phyloP scores from a whole-genome alignment of 805 yeast genomes.

The Spathaspora passalidarum region DNA sequence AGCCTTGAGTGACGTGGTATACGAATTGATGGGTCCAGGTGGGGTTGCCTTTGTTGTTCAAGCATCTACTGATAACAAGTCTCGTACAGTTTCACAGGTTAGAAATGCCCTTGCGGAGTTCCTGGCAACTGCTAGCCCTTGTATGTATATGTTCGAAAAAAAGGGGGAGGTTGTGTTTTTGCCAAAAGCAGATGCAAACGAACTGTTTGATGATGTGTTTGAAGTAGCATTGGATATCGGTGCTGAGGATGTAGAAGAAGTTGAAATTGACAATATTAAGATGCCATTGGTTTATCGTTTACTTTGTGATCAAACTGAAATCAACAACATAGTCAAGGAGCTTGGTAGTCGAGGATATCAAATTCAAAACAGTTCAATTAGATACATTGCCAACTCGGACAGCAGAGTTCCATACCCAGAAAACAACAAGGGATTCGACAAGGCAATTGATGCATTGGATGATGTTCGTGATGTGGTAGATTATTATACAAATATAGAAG shows the following conservation, averaged over 20 bases:
- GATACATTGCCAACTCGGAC: conserved; percentile 63
- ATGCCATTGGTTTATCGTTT: conserved; percentile 33
- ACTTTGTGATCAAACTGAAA: conserved; percentile 60
- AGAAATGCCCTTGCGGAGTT: conserved; percentile 71
- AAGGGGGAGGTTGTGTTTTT: conserved; percentile 66
- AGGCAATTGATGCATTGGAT: conserved; percentile 60
- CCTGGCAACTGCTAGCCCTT: conserved; percentile 72
- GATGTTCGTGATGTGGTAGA: conserved; percentile 83
- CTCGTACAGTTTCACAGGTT: conserved; percentile 73
- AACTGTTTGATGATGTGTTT: conserved; percentile 60
- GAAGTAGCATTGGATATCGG: conserved; percentile 77
- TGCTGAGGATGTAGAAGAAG: conserved; percentile 72
- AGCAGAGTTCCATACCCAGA: conserved; percentile 52
- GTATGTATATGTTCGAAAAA: conserved; percentile 71
- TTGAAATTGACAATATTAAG: conserved; percentile 30
- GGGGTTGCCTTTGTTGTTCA: conserved; percentile 85
- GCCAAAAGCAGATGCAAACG: conserved; percentile 28
- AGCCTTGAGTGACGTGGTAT: conserved; percentile 54
- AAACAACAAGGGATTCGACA: conserved; percentile 52
- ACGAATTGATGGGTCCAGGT: conserved; percentile 92
- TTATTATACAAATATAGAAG: conserved; percentile 66
- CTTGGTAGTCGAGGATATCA: conserved; percentile 52
- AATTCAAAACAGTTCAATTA: conserved; percentile 69
- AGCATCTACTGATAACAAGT: conserved; percentile 85
- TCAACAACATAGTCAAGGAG: conserved; percentile 57